Conservation (phyloP, 1,139 yeast species). For the Wickerhamomyces sp. region DNA sequence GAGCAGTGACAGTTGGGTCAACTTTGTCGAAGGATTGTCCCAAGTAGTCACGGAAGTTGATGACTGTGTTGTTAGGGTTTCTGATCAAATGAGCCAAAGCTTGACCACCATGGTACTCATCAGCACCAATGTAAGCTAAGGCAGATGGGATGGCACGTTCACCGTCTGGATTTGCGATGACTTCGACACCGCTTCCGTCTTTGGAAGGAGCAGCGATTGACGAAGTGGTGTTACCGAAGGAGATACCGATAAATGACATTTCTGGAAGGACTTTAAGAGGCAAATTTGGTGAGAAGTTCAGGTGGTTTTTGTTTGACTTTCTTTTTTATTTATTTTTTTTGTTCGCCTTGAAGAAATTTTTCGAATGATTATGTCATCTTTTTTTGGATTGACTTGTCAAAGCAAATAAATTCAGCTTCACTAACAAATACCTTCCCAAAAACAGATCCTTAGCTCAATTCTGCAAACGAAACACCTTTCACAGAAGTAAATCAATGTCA, state of each 20-base stretch:
- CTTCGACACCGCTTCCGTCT: conserved; percentile 85
- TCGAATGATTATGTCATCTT: too few species aligned
- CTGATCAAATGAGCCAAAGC: conserved; percentile 90
- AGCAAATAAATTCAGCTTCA: too few species aligned
- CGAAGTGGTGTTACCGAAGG: conserved; percentile 95
- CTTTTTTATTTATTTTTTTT: background rate
- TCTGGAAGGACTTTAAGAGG: too few species aligned
- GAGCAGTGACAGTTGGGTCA: conserved; percentile 54
- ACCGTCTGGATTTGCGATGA: conserved; percentile 98
- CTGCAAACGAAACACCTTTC: too few species aligned
- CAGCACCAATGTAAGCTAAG: conserved; percentile 85
- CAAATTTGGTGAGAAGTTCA: background rate
- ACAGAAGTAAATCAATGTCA: conserved; percentile 10
- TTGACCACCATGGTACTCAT: conserved; percentile 97
- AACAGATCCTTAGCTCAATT: too few species aligned
- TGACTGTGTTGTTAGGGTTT: conserved; percentile 81
- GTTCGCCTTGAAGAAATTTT: too few species aligned
- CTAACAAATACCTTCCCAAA: too few species aligned
- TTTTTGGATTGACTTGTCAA: too few species aligned
- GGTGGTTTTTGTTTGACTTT: background rate
- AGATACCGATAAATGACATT: conserved; percentile 74
- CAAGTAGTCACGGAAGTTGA: conserved; percentile 89
- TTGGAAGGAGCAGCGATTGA: conserved; percentile 85
- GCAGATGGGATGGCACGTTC: conserved; percentile 96
- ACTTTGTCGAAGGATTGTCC: conserved; percentile 71